A percentile compares a stretch with the other conserved stretches of the same genome.
Conservation (phyloP, 2,329 filamentous ascomycete genomes). For the Thermothelomyces thermophilus region DNA sequence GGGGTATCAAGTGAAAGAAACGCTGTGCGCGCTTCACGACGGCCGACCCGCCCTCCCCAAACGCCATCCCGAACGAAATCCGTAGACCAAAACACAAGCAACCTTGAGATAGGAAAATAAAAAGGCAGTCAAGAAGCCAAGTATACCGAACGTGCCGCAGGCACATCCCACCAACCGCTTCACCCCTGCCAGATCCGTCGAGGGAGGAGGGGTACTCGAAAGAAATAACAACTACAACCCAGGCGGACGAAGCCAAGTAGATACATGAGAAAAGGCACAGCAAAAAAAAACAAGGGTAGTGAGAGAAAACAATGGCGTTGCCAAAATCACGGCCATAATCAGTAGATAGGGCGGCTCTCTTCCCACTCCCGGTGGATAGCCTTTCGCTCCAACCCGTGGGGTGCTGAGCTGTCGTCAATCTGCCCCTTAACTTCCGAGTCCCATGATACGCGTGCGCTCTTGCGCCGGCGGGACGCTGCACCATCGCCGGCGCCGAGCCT, state of each 20-base stretch:
- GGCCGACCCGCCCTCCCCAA: neutral
- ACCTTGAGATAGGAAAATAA: neutral
- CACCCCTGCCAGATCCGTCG: no score
- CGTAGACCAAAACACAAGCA: neutral
- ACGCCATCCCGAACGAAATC: neutral
- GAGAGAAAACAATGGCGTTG: neutral
- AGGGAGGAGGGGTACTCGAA: no score
- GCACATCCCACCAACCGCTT: neutral
- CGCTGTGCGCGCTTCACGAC: neutral
- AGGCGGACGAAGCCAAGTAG: neutral
- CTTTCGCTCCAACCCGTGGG: conserved; percentile 25
- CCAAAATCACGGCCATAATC: neutral
- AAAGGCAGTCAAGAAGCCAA: neutral
- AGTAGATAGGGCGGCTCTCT: conserved; percentile 30
- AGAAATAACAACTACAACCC: no score
- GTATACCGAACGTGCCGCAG: neutral
- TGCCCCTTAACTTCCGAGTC: conserved; percentile 36
- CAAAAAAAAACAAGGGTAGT: neutral
- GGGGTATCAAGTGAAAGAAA: neutral
- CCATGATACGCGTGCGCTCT: conserved; percentile 47
- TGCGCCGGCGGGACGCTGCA: conserved; percentile 38
- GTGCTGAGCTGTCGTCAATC: conserved; percentile 16
- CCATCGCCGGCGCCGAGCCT: conserved; percentile 33
- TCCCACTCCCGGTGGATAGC: conserved; percentile 34
- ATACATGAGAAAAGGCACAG: neutral